phyloP scores from a whole-genome alignment of 345 rosid genomes.

The Cochlearia excelsa region DNA sequence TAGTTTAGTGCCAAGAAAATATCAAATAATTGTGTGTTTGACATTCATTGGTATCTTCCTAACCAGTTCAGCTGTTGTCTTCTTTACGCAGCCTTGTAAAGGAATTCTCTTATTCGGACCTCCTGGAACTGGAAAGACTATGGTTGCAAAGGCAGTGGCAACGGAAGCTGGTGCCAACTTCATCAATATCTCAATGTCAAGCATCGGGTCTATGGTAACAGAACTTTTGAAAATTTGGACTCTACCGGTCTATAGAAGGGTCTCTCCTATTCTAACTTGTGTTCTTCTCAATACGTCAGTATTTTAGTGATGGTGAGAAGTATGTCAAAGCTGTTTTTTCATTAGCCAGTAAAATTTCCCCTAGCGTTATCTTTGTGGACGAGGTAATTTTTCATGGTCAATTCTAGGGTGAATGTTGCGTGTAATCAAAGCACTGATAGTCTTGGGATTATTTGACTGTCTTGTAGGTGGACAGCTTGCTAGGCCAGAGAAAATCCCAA shows the following conservation, averaged over 20 bases:
- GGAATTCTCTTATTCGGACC: conserved; percentile 95
- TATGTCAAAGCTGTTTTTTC: conserved; percentile 98
- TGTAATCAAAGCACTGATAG: background rate
- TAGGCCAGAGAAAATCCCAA: conserved; percentile 81
- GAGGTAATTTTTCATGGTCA: conserved; percentile 58
- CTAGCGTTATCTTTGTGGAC: conserved; percentile 90
- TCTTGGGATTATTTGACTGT: conserved; percentile 3
- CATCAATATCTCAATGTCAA: conserved; percentile 95
- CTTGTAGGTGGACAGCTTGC: conserved; percentile 88
- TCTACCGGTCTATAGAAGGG: too few species aligned
- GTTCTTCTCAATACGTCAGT: conserved; percentile 48
- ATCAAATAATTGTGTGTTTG: background rate
- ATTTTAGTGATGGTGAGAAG: conserved; percentile 99
- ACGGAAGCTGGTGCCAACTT: conserved; percentile 99
- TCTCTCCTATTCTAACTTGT: too few species aligned
- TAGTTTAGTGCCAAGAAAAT: background rate
- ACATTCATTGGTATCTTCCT: conserved; percentile 9
- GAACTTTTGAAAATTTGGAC: too few species aligned
- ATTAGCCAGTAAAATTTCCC: conserved; percentile 97
- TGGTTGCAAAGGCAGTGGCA: conserved; percentile 99
- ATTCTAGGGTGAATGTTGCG: conserved; percentile 12
- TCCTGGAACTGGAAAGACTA: conserved; percentile 99
- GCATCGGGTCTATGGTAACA: conserved; percentile 90
- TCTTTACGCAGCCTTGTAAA: conserved; percentile 70
- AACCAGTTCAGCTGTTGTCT: conserved; percentile 6